Base-by-base conservation (phyloP, 2,329 filamentous ascomycete genomes). In the Exophiala spinifera region DNA sequence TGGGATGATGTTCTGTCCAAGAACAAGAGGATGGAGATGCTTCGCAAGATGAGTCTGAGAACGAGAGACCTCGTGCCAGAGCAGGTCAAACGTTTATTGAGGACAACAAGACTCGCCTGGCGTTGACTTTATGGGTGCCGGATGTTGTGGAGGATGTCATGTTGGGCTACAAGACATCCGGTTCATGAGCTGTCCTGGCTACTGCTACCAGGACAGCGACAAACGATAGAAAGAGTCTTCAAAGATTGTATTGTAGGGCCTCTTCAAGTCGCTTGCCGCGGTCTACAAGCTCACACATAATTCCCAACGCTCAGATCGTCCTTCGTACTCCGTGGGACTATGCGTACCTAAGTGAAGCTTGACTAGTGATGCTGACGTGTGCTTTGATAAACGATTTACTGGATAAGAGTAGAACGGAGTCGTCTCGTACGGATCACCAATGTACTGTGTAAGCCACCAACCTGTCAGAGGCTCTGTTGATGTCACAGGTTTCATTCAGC, bases 1-100 rank as follows among this genome's bases (percentile, higher is more conserved):
- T 63, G 66, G 53, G 65, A 65, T 28, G 58, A 61, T 44, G 49
- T 51, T 28, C 44, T 59, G 34, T 45, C 50, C 14, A 55, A 59
- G 47, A 56, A 51, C 39, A 51, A 53, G 44, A 31, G 56, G 47
- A 17, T 62, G 34, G 51, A 59, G 23, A 52, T 53, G 25, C 56
- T 62, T 31, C 55, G 54, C 34, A 59, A 54, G 34, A 51, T 59
- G 23, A 51, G 59, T 28, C 36, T 54, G 31, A 56, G 52, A 46
- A 61, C 59, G 21, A 63, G 51, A 48, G 57, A 51, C 34, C 46
- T 60, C 46, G 51, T 60, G 40, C 60, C 59, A 25, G 51, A 56
- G 54, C 52, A 59, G 37, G 49, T 64, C 37, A 62, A 53, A 39
- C 51, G 56, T 8, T 46, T 64, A 2, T 45, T 64, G 33, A 57